Percentiles rank a stretch among this genome's conserved stretches.
Evolutionary conservation across 192 early-diverging fungal genomes (phyloP).

Genomic region (Umbelopsis sp.): DNA sequence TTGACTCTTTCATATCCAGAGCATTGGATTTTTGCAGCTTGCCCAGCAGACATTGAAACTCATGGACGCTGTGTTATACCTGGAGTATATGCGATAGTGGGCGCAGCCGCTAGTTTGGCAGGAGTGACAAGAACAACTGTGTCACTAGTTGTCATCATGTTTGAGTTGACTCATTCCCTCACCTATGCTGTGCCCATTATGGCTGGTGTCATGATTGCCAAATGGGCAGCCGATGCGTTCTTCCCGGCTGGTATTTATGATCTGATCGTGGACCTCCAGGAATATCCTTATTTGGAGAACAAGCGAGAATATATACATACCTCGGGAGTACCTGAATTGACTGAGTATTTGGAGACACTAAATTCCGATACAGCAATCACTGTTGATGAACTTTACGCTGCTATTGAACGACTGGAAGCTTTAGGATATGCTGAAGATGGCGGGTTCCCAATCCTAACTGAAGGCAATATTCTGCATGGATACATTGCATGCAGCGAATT

Average conservation of each 20-base stretch:
- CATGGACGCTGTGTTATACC: conserved; percentile 80
- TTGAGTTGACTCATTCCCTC: conserved; percentile 95
- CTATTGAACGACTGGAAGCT: conserved; percentile 54
- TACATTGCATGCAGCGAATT: conserved; percentile 85
- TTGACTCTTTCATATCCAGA: conserved; percentile 60
- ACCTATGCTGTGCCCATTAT: conserved; percentile 74
- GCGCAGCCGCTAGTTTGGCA: conserved; percentile 86
- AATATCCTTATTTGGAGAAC: conserved; percentile 77
- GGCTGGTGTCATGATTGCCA: conserved; percentile 47
- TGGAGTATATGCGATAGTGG: conserved; percentile 93
- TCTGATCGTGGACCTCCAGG: conserved; percentile 67
- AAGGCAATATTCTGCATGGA: conserved; percentile 65
- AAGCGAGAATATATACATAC: conserved; percentile 73
- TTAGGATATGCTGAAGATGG: conserved; percentile 67
- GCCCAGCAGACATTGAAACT: conserved; percentile 67
- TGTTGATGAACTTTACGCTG: conserved; percentile 56
- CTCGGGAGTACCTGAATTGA: conserved; percentile 62
- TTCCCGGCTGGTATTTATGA: conserved; percentile 72
- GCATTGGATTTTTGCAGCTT: conserved; percentile 72
- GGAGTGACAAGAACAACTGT: conserved; percentile 91
- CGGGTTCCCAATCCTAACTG: conserved; percentile 72
- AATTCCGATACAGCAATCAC: conserved; percentile 65
- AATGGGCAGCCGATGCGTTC: conserved; percentile 78
- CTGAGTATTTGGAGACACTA: conserved; percentile 69
- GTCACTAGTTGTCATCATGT: conserved; percentile 96